Conservation (phyloP, 139 green algal species). For the Micromonas pusilla region DNA sequence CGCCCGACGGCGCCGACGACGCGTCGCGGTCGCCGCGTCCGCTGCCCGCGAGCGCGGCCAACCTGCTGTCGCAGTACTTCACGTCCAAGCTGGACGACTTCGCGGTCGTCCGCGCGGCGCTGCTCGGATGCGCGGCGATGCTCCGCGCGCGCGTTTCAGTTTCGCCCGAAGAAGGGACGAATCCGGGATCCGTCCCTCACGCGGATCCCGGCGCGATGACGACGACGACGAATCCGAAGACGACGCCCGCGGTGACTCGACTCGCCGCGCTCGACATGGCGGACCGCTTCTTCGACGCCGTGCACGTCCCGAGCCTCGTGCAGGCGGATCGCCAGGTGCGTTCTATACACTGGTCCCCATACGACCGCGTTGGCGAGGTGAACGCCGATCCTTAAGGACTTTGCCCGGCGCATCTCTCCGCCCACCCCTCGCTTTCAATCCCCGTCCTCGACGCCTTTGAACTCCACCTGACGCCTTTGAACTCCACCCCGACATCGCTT, state of each 20-base stretch:
- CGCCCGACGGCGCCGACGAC: background rate
- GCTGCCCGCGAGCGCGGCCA: background rate
- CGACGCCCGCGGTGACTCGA: background rate
- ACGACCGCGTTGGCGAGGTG: too few species aligned
- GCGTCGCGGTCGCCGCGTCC: background rate
- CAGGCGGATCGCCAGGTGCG: background rate
- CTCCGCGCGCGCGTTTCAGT: background rate
- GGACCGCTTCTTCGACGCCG: background rate
- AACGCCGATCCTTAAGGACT: too few species aligned
- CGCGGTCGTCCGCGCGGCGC: background rate
- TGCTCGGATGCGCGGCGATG: background rate
- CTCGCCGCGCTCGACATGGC: background rate
- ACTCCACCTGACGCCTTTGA: too few species aligned
- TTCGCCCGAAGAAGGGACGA: background rate
- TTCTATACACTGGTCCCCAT: background rate
- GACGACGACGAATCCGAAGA: background rate
- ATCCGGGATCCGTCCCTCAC: background rate
- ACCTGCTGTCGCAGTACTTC: slow-evolving; percentile 5
- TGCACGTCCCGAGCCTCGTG: slow-evolving; percentile 6
- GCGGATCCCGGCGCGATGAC: background rate
- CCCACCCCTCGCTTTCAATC: too few species aligned
- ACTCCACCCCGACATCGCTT: too few species aligned
- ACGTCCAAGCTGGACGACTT: background rate
- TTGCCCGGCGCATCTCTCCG: too few species aligned
- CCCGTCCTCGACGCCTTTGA: too few species aligned